Conservation (phyloP, 2,329 filamentous ascomycete genomes). For the Colletotrichum zoysiae region DNA sequence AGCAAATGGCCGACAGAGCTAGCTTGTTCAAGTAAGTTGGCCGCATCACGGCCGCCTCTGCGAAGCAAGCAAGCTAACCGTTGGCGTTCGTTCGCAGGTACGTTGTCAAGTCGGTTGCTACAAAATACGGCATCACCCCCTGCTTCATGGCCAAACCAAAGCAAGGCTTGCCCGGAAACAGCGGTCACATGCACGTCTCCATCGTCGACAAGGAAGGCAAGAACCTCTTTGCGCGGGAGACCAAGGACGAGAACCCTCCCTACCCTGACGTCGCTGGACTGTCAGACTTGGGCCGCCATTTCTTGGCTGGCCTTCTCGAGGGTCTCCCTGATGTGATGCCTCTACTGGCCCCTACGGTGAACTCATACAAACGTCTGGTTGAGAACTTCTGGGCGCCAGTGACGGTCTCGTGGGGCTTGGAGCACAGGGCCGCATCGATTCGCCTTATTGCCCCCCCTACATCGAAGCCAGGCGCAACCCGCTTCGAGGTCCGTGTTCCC, state of each 20-base stretch:
- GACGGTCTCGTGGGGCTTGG: conserved; percentile 95
- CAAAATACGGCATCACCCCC: conserved; percentile 90
- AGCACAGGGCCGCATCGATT: conserved; percentile 93
- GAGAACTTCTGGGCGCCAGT: conserved; percentile 99
- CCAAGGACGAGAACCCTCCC: conserved; percentile 76
- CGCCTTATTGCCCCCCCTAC: conserved; percentile 91
- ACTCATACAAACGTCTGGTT: conserved; percentile 97
- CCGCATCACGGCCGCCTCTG: not conserved
- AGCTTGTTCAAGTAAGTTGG: conserved; percentile 85
- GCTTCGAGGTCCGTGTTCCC: conserved; percentile 92
- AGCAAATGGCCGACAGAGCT: conserved; percentile 91
- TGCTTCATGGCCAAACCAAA: conserved; percentile 99
- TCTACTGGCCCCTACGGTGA: conserved; percentile 91
- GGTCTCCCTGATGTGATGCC: conserved; percentile 97
- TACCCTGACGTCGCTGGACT: conserved; percentile 83
- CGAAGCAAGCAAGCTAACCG: conserved; percentile 3
- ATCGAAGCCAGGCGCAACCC: conserved; percentile 84
- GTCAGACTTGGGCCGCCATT: conserved; percentile 90
- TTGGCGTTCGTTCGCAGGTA: conserved; percentile 62
- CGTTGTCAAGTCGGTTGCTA: conserved; percentile 88
- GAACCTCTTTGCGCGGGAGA: conserved; percentile 81
- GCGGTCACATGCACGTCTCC: conserved; percentile 95
- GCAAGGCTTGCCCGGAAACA: conserved; percentile 91
- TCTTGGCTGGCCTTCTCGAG: conserved; percentile 89
- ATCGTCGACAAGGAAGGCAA: conserved; percentile 83